phyloP scores from a whole-genome alignment of 306 rosid species.

The Mucuna pruriens region DNA sequence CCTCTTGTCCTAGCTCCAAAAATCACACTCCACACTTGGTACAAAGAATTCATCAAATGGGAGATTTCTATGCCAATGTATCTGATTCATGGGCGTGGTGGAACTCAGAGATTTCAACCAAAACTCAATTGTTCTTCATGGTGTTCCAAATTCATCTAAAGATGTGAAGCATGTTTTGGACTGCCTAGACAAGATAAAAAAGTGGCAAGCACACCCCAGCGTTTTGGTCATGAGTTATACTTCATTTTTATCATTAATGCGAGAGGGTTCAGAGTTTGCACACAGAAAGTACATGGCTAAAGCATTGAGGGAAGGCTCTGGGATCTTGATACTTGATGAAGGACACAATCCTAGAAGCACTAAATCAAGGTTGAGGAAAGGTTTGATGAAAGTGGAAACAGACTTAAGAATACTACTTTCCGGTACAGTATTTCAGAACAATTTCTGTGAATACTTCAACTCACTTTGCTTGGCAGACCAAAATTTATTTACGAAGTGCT shows the following conservation, averaged over 20 bases:
- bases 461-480: background rate
- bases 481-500: background rate
- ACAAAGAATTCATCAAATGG: slow-evolving; percentile 88
- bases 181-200: slow-evolving; percentile 76
- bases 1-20: slow-evolving; percentile 91
- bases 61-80: slow-evolving; percentile 76
- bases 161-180: slow-evolving; percentile 77
- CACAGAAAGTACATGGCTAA: background rate
- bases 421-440: background rate
- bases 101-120: slow-evolving; percentile 52
- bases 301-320: background rate
- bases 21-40: slow-evolving; percentile 88
- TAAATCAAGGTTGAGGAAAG: background rate
- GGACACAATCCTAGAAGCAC: background rate
- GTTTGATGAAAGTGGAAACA: background rate
- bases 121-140: slow-evolving; percentile 48
- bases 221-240: background rate
- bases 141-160: slow-evolving; percentile 61
- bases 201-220: slow-evolving; percentile 53
- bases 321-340: background rate
- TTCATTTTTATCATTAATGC: background rate
- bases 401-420: background rate
- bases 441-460: background rate
- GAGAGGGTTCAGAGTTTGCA: background rate
- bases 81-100: slow-evolving; percentile 66